Conservation (phyloP, 139 green algal species). For the Coelastrella sp. region DNA sequence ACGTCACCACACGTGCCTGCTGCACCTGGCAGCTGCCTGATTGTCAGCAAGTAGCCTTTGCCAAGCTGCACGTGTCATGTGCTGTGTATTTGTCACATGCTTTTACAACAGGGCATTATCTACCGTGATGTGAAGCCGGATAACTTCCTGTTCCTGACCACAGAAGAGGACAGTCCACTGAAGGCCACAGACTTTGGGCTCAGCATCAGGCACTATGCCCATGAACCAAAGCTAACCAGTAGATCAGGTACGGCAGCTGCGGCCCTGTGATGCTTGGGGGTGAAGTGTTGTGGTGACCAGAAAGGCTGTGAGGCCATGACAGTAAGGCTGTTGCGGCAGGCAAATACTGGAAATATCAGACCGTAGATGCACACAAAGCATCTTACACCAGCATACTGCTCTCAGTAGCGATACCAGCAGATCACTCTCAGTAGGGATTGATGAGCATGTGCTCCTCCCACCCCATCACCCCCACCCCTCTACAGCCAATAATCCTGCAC, state of each 20-base stretch:
- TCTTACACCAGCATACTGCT: no score
- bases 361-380: no score
- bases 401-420: no score
- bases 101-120: slow-evolving; percentile 62
- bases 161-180: slow-evolving; percentile 73
- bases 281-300: background rate
- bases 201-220: slow-evolving; percentile 83
- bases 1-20: no score
- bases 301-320: background rate
- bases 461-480: no score
- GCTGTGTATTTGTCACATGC: background rate
- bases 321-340: background rate
- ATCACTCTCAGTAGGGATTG: no score
- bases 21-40: no score
- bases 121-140: slow-evolving; percentile 87
- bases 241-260: slow-evolving; percentile 29
- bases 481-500: no score
- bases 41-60: no score
- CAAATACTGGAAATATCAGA: no score
- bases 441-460: no score
- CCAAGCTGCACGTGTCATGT: background rate
- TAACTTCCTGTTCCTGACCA: slow-evolving; percentile 92
- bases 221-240: slow-evolving; percentile 81
- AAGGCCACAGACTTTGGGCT: slow-evolving; percentile 93
- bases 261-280: background rate